A percentile compares a stretch with the other conserved stretches of the same genome.
Conservation (phyloP, 2,329 filamentous ascomycete genomes). For the Xylaria sp. region DNA sequence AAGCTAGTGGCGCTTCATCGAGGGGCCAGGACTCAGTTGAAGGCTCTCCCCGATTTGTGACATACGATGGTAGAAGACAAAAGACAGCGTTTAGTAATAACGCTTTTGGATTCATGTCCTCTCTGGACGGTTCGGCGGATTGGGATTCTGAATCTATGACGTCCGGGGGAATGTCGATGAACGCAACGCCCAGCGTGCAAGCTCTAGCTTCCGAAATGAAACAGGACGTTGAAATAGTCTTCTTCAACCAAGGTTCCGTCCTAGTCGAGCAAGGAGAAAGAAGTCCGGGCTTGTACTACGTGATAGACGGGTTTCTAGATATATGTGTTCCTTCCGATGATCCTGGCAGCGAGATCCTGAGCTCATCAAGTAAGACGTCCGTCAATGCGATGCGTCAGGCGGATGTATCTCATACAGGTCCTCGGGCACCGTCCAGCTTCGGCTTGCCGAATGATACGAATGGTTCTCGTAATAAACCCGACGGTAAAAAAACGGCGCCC, state of each 20-base stretch:
- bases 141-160: constrained; percentile 88
- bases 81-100: constrained; percentile 83
- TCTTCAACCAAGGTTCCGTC: constrained; percentile 93
- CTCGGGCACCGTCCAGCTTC: constrained; percentile 37
- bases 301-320: constrained; percentile 95
- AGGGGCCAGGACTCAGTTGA: constrained; percentile 81
- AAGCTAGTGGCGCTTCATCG: constrained; percentile 71
- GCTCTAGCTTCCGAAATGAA: constrained; percentile 81
- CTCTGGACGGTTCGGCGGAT: constrained; percentile 80
- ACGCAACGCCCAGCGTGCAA: constrained; percentile 72
- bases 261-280: constrained; percentile 96
- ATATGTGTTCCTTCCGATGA: constrained; percentile 84
- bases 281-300: constrained; percentile 97
- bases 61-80: constrained; percentile 82
- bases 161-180: constrained; percentile 72
- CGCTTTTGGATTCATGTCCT: constrained; percentile 90
- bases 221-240: constrained; percentile 96
- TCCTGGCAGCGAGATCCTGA: constrained; percentile 55
- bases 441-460: constrained; percentile 47
- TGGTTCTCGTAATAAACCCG: constrained; percentile 54
- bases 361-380: constrained; percentile 51
- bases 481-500: constrained; percentile 51
- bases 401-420: constrained; percentile 43
- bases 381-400: constrained; percentile 52
- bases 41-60: constrained; percentile 84